Evolutionary conservation across 2,329 filamentous ascomycete genomes (phyloP).

Genomic region (Aspergillus glaucus): DNA sequence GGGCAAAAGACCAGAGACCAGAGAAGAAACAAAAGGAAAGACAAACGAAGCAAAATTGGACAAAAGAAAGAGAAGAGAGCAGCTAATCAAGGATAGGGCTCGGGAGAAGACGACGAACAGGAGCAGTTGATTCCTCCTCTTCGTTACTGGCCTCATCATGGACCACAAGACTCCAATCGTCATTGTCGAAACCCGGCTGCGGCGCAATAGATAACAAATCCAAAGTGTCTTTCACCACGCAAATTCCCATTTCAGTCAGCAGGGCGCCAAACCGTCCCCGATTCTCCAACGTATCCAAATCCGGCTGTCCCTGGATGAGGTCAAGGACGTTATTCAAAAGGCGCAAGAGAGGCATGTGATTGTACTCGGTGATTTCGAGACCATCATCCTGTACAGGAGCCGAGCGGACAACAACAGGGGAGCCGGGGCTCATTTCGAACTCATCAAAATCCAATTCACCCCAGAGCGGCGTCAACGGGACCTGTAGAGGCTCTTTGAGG

Average conservation of each 20-base stretch:
- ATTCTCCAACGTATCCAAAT: conserved; percentile 14
- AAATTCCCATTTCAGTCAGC: conserved; percentile 8
- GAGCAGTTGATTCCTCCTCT: background rate
- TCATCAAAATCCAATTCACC: background rate
- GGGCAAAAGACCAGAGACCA: background rate
- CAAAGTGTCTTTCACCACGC: background rate
- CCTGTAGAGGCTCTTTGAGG: background rate
- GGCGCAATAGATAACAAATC: background rate
- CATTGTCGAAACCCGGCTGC: conserved; percentile 1
- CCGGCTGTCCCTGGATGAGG: conserved; percentile 9
- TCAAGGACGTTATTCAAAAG: conserved; percentile 10
- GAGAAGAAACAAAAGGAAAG: background rate
- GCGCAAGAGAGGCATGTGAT: conserved; percentile 8
- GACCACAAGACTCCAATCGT: conserved; percentile 4
- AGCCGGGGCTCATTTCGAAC: conserved; percentile 2
- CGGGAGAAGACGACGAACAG: conserved; percentile 5
- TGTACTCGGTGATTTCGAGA: conserved; percentile 5
- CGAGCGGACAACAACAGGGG: conserved; percentile 6
- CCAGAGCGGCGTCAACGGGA: conserved; percentile 1
- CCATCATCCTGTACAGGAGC: conserved; percentile 2
- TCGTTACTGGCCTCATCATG: background rate
- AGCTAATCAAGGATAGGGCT: conserved; percentile 7
- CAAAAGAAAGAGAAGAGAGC: background rate
- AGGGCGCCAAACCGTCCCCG: conserved; percentile 11
- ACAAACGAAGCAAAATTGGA: background rate